Evolutionary conservation across 495 filamentous ascomycete genomes (phyloP).

Genomic region (Trichoderma virens): DNA sequence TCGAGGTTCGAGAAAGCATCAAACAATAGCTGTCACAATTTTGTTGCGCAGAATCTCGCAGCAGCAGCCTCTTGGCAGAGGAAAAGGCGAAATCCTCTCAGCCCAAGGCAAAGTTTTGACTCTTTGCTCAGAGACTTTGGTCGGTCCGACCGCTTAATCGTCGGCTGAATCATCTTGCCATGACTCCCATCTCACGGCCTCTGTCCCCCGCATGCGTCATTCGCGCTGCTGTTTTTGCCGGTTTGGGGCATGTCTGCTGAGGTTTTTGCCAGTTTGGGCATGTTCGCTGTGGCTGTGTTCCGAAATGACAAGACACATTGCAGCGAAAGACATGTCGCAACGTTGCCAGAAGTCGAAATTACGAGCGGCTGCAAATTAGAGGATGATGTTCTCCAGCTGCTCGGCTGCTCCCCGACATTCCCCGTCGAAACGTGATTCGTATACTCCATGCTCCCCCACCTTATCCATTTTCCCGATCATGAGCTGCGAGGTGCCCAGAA

Average conservation of each 20-base stretch:
- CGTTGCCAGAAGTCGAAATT: too few relatives aligned
- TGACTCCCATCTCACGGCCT: neutral
- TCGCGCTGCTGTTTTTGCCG: neutral
- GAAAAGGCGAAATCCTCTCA: neutral
- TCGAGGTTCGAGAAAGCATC: neutral
- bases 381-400: too few relatives aligned
- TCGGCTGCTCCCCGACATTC: neutral
- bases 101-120: neutral
- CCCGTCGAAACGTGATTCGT: neutral
- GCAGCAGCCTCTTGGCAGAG: neutral
- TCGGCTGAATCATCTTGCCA: neutral
- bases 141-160: neutral
- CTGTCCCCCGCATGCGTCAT: neutral
- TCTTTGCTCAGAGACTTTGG: neutral
- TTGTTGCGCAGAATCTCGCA: neutral
- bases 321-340: too few relatives aligned
- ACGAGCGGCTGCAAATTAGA: too few relatives aligned
- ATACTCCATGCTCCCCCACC: neutral
- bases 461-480: neutral
- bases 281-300: too few relatives aligned
- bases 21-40: neutral
- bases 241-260: too few relatives aligned
- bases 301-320: too few relatives aligned
- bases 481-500: too few relatives aligned
- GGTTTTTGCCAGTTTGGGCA: too few relatives aligned